Base-by-base conservation (phyloP, 179 eudicot species). In the Beta macrorhiza region DNA sequence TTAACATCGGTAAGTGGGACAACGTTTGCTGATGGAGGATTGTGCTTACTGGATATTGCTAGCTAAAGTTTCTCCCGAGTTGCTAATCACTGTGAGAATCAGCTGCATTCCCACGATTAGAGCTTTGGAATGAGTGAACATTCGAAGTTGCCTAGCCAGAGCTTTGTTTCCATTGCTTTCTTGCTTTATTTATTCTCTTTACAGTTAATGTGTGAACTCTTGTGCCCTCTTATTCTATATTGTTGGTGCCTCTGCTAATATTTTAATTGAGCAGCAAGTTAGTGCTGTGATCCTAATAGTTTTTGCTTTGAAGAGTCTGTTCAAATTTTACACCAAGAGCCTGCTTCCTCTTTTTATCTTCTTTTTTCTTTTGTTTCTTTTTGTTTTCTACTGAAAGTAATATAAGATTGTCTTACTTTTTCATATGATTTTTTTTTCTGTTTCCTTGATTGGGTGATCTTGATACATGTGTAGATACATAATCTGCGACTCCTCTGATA, bases 401-500 rank as follows among this genome's bases (percentile, higher is more conserved):
- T 3, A 22, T 45, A 75, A 22, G 19, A 10, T 22, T 12, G 63
- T 42, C 14, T 49, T 73, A 6, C 32, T 29, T 69, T 76, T 71
- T 5, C 19, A 56, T 29, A 13, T 47, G 20, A 56, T 58, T 13
- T 32, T 29, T 16, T 53, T 25, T 71, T 49, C 57, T 72, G 59
- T 14, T 69, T 44, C 9, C 70, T 59, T 81, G 72, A 78, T 69
- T 56, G 37, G 37, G 7, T 72, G 56, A 71, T 72, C n/a, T 78
- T 78, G 74, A 37, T 65, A 65, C 32, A 62, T 84, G 84, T 80
- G 84, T 79, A 96, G 99, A 76, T 91, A 89, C 79, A 86, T 96
- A 55, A 94, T 91, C 67, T 94, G 98, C 86, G 91, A 94, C 90
- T 88, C 91, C 58, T 90, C 94, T 16, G 99, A 94, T 85, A 81